phyloP scores from a whole-genome alignment of 1,284 basidiomycete genomes.

The Naganishia albida region DNA sequence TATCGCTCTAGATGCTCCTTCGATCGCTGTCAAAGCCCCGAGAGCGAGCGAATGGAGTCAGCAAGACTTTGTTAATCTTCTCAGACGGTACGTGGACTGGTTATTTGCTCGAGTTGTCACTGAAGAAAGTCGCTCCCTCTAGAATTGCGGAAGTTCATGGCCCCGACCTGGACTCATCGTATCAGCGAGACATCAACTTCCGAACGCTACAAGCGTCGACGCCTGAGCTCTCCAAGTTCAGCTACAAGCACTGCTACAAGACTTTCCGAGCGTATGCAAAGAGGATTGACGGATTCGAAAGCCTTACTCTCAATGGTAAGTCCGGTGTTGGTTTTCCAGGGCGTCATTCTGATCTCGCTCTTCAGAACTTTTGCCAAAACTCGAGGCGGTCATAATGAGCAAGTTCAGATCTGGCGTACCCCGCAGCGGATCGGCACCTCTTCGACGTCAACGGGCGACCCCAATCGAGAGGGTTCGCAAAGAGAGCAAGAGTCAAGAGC shows the following conservation, averaged over 20 bases:
- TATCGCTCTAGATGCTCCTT: background rate
- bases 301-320: slow-evolving; percentile 14
- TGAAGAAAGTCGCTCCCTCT: background rate
- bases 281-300: slow-evolving; percentile 24
- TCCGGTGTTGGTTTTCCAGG: background rate
- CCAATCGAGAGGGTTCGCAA: background rate
- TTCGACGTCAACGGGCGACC: slow-evolving; percentile 12
- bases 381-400: slow-evolving; percentile 5
- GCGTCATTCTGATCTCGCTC: background rate
- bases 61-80: slow-evolving; percentile 20
- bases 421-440: slow-evolving; percentile 6
- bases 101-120: background rate
- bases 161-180: slow-evolving; percentile 7
- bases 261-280: slow-evolving; percentile 26
- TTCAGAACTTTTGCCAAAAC: slow-evolving; percentile 18
- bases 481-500: slow-evolving; percentile 19
- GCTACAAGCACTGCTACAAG: slow-evolving; percentile 29
- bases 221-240: slow-evolving; percentile 20
- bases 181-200: slow-evolving; percentile 28
- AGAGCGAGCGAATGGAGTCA: slow-evolving; percentile 20
- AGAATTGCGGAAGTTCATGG: slow-evolving; percentile 22
- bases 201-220: slow-evolving; percentile 21
- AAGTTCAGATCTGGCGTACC: slow-evolving; percentile 21
- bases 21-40: slow-evolving; percentile 6
- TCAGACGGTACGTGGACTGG: slow-evolving; percentile 9